A percentile compares a stretch with the other conserved stretches of the same genome.
Evolutionary conservation across 345 rosid genomes (phyloP).

Genomic region (thale cress (Arabidopsis thaliana)): TAIR10.1 NC_003070.9:17375001-17375500

Average conservation of each 20-base stretch:
- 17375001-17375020: conserved; percentile 99
- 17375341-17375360: conserved; percentile 32
- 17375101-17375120: conserved; percentile 82
- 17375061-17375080: neutral
- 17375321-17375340: neutral
- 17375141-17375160: conserved; percentile 76
- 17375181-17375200: conserved; percentile 98
- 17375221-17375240: conserved; percentile 84
- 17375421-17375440: neutral
- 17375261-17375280: conserved; percentile 88
- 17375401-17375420: neutral
- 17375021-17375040: conserved; percentile 82
- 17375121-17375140: conserved; percentile 86
- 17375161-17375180: conserved; percentile 75
- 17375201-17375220: conserved; percentile 77
- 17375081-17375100: neutral
- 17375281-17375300: conserved; percentile 68
- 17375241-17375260: conserved; percentile 85
- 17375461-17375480: conserved; percentile 35
- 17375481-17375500: neutral
- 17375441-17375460: conserved; percentile 30
- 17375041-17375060: conserved; percentile 1
- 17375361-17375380: conserved; percentile 40
- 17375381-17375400: conserved; percentile 30
- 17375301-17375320: conserved; percentile 50